Conservation (phyloP, 495 filamentous ascomycete species). For the Physcia stellaris region DNA sequence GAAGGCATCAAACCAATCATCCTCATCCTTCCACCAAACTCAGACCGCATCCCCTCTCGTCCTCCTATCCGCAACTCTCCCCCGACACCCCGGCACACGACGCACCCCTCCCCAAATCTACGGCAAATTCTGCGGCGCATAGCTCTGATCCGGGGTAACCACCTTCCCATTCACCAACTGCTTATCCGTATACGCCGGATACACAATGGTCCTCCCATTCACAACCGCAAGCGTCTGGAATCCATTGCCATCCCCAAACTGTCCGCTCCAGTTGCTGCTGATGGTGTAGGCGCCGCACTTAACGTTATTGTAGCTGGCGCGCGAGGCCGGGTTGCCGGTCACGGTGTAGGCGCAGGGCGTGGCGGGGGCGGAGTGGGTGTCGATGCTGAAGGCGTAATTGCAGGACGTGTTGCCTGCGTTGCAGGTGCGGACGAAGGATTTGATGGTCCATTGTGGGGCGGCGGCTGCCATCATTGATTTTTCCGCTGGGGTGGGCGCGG, state of each 20-base stretch:
- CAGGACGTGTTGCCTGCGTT: constrained; percentile 30
- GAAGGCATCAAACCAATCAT: too few species aligned
- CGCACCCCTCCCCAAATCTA: too few species aligned
- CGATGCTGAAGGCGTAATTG: constrained; percentile 33
- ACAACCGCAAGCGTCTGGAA: constrained; percentile 40
- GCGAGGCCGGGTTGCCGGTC: constrained; percentile 25
- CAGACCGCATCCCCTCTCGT: too few species aligned
- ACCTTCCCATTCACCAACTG: constrained; percentile 30
- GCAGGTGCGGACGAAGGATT: constrained; percentile 33
- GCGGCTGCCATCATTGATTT: constrained; percentile 24
- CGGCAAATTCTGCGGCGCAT: constrained; percentile 21
- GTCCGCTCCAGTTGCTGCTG: constrained; percentile 41
- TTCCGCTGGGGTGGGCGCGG: constrained; percentile 23
- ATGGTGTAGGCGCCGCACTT: constrained; percentile 36
- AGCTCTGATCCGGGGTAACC: constrained; percentile 41
- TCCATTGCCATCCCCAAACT: constrained; percentile 36
- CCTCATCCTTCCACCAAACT: too few species aligned
- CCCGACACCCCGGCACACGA: too few species aligned
- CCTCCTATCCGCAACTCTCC: too few species aligned
- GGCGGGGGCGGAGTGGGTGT: constrained; percentile 21
- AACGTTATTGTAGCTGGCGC: constrained; percentile 23
- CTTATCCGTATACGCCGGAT: constrained; percentile 34
- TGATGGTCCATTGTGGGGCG: constrained; percentile 34
- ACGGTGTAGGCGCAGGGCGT: constrained; percentile 30
- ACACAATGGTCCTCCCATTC: constrained; percentile 31